Base-by-base conservation (phyloP, 164 flowering plant species). In the Tinospora cordifolia region DNA sequence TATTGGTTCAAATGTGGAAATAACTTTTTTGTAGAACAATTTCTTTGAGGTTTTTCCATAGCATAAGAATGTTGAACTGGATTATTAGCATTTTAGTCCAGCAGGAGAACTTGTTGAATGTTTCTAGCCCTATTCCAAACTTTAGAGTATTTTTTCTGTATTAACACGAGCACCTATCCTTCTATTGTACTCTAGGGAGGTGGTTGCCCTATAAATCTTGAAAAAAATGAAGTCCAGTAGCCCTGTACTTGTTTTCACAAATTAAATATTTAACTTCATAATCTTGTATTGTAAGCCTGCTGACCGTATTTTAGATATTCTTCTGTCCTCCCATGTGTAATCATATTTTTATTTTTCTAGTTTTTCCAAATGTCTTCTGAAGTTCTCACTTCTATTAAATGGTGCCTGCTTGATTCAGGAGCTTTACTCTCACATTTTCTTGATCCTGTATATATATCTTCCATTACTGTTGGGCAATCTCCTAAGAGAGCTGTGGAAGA, bases 361-460 rank as follows among this genome's bases (percentile, higher is more conserved):
- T 9, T 39, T 8, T 60, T 27, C 58, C n/a, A 24, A n/a, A 39
- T 30, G 9, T 27, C 25, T 17, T 60, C 38, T 24, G 22, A 6
- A 10, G 8, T 25, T 64, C 49, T 26, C 65, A 30, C 19, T 57
- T 34, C 1, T 41, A 44, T 47, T 39, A 27, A 27, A 64, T 76
- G 15, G 58, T 59, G 74, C 64, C 38, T 69, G 62, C 74, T 36
- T 72, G 17, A 72, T 78, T 30, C 88, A 95, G 99, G 98, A 75
- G 86, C 98, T 74, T 78, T 92, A 78, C 97, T 95, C 74, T 92
- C 99, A n/a, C 72, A 84, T 80, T 82, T 90, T 68, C 81, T 91
- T 63, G 87, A 85, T 41, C 99, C 98, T 44, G 84, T 92, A 66
- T 95, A 90, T 71, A 47, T 90, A 66, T 85, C 96, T 67, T 87